Conservation (phyloP, 208 protist species). For the Polymyxa betae region DNA sequence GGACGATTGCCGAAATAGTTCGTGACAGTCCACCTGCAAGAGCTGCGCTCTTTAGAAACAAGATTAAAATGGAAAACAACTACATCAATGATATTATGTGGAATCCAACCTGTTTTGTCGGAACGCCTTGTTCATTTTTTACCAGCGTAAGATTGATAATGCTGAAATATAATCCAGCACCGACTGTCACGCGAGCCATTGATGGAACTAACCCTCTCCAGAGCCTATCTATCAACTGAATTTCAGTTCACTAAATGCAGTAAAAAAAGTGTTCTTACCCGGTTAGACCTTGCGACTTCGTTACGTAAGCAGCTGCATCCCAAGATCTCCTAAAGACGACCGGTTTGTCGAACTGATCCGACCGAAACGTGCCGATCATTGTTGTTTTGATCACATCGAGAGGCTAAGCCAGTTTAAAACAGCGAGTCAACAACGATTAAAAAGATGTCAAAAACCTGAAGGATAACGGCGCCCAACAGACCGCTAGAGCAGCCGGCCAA, state of each 20-base stretch:
- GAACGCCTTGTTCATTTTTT: neutral
- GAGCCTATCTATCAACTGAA: neutral
- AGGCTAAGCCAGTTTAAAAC: neutral
- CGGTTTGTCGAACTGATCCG: neutral
- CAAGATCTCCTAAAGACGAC: neutral
- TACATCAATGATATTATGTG: neutral
- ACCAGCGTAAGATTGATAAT: neutral
- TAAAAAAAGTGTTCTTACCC: neutral
- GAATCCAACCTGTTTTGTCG: neutral
- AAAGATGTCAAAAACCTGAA: neutral
- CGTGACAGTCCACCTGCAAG: neutral
- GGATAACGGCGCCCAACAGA: neutral
- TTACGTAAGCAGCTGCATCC: neutral
- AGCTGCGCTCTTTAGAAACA: neutral
- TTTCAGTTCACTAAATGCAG: neutral
- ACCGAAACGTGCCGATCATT: constrained; percentile 7
- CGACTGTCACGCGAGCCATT: neutral
- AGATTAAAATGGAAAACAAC: neutral
- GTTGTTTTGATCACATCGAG: neutral
- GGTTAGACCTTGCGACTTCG: neutral
- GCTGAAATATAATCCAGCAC: neutral
- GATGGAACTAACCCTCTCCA: neutral
- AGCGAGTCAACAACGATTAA: neutral
- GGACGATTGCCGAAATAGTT: neutral
- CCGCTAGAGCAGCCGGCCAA: neutral